Percentiles rank a stretch among this genome's conserved stretches.
Evolutionary conservation across 176 grass and related monocot genomes (phyloP).

Genomic region (Cocos nucifera): DNA sequence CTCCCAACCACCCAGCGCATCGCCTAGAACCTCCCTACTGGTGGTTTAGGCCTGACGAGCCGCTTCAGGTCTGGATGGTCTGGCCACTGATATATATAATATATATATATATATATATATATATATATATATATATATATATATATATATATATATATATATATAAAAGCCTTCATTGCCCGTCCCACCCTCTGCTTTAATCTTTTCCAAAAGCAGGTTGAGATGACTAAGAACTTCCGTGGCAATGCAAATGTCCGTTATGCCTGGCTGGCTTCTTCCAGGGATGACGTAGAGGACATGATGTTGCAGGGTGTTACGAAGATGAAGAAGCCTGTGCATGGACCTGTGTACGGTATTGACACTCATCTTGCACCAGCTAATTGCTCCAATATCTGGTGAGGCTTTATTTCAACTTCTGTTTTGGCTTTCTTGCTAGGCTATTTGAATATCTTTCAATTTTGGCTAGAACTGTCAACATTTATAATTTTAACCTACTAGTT

Average conservation of each 20-base stretch:
- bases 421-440: constrained; percentile 2
- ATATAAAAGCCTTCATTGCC: no score
- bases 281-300: constrained; percentile 56
- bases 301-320: constrained; percentile 42
- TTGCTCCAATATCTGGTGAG: constrained; percentile 69
- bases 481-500: no score
- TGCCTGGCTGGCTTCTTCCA: constrained; percentile 85
- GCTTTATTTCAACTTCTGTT: constrained; percentile 11
- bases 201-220: constrained; percentile 55
- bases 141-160: no score
- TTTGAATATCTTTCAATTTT: no score
- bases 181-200: constrained; percentile 22
- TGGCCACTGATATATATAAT: no score
- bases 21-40: no score
- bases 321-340: constrained; percentile 37
- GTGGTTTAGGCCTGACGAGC: no score
- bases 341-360: constrained; percentile 52
- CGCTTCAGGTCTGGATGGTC: no score
- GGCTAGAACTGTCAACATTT: no score
- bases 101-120: no score
- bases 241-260: constrained; percentile 90
- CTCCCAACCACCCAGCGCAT: no score
- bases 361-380: constrained; percentile 61
- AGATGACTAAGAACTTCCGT: constrained; percentile 32
- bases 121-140: no score